Evolutionary conservation across 192 early-diverging fungal species (phyloP).

Genomic region (Helicostylum pulchrum): DNA sequence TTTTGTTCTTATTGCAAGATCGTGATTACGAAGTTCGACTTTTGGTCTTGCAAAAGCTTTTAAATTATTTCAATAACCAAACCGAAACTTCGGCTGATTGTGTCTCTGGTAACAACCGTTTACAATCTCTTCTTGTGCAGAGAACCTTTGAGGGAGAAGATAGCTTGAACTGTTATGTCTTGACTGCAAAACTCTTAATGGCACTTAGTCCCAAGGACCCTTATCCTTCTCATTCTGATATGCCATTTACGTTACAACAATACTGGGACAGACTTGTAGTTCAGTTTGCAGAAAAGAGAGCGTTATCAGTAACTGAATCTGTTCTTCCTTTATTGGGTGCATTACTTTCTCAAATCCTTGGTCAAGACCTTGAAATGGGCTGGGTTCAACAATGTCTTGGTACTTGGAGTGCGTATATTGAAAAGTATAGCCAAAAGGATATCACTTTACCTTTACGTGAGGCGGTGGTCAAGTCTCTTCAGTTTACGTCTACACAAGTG

Average conservation of each 20-base stretch:
- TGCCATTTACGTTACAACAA: slow-evolving; percentile 40
- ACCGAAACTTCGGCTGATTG: background rate
- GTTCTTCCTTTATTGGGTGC: slow-evolving; percentile 54
- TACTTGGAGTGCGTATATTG: slow-evolving; percentile 38
- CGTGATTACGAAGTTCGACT: slow-evolving; percentile 67
- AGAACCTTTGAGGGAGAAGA: slow-evolving; percentile 42
- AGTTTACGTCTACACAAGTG: slow-evolving; percentile 32
- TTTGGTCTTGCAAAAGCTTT: slow-evolving; percentile 44
- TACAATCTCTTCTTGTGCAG: slow-evolving; percentile 39
- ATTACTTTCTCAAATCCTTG: slow-evolving; percentile 36
- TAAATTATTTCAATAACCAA: slow-evolving; percentile 12
- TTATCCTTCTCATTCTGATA: slow-evolving; percentile 10
- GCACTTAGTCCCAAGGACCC: slow-evolving; percentile 26
- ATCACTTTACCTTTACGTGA: slow-evolving; percentile 55
- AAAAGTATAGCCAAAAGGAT: slow-evolving; percentile 42
- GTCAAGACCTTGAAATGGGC: slow-evolving; percentile 23
- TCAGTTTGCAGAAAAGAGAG: slow-evolving; percentile 41
- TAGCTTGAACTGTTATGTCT: slow-evolving; percentile 43
- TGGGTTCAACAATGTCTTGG: slow-evolving; percentile 38
- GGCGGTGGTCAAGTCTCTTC: slow-evolving; percentile 45
- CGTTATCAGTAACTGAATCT: slow-evolving; percentile 50
- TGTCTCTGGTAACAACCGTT: background rate
- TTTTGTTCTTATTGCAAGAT: slow-evolving; percentile 46
- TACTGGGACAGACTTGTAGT: slow-evolving; percentile 40
- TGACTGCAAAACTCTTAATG: slow-evolving; percentile 44